These are phyloP conservation scores for Mucor irregularis DNA, from an alignment of 371 early-diverging fungal genomes.

Conservation along the genomic window DNA sequence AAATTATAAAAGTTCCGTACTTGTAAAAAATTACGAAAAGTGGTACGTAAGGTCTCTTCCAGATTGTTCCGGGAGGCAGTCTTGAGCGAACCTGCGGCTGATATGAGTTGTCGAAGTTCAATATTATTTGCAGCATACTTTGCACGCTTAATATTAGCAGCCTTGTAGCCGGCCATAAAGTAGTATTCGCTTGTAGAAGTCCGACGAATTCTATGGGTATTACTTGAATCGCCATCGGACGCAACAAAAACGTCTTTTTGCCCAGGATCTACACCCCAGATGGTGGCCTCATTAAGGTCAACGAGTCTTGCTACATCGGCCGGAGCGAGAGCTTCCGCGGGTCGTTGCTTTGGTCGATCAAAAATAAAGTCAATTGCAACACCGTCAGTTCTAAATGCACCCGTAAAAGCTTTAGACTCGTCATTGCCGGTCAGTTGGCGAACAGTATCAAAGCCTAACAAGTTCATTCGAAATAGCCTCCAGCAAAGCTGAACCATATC, in stretches of 20 bases:
- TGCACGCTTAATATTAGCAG: not conserved
- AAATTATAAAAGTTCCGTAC: too few relatives aligned
- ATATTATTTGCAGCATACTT: not conserved
- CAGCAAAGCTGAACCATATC: not conserved
- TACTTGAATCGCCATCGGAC: not conserved
- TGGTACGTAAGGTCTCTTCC: not conserved
- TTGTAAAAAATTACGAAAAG: not conserved
- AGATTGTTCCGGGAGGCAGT: not conserved
- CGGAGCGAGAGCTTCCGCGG: conserved; percentile 3
- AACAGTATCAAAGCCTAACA: not conserved
- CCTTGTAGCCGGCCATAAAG: conserved; percentile 2
- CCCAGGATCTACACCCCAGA: conserved; percentile 9
- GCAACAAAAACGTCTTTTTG: conserved; percentile 8
- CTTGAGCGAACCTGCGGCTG: not conserved
- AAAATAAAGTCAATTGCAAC: conserved; percentile 10
- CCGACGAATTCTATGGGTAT: conserved; percentile 7
- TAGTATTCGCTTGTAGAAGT: conserved; percentile 2
- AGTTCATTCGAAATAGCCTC: not conserved
- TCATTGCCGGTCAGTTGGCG: not conserved
- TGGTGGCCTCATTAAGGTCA: conserved; percentile 1
- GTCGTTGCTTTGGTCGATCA: not conserved
- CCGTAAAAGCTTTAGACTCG: not conserved
- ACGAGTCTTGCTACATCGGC: not conserved
- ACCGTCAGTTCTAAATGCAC: conserved; percentile 4
- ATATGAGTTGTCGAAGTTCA: not conserved